phyloP scores from a whole-genome alignment of 2,329 filamentous ascomycete genomes.

The Aureobasidium melanogenum region DNA sequence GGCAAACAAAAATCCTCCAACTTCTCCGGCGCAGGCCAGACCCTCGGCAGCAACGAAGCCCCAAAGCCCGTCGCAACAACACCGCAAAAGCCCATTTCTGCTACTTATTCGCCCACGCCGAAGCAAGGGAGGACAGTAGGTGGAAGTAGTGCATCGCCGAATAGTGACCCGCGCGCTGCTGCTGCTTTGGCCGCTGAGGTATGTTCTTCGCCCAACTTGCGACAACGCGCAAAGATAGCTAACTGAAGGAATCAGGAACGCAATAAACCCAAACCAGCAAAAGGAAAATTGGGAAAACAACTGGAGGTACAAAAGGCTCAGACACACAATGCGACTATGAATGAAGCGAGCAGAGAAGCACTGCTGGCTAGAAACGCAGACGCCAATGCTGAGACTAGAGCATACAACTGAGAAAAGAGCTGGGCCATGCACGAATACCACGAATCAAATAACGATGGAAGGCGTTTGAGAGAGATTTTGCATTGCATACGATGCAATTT shows the following conservation, averaged over 20 bases:
- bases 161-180: conserved; percentile 56
- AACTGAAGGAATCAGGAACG: conserved; percentile 47
- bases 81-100: conserved; percentile 14
- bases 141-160: conserved; percentile 10
- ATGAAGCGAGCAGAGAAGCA: conserved; percentile 59
- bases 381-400: conserved; percentile 46
- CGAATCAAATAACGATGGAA: background rate
- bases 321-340: conserved; percentile 55
- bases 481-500: background rate
- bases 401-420: conserved; percentile 25
- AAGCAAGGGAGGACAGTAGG: conserved; percentile 42
- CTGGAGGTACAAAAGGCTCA: conserved; percentile 71
- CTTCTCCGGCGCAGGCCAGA: conserved; percentile 65
- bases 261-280: conserved; percentile 48
- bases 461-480: background rate
- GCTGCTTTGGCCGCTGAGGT: conserved; percentile 84
- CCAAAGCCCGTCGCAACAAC: conserved; percentile 35
- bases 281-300: conserved; percentile 62
- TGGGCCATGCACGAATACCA: background rate
- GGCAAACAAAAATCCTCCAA: conserved; percentile 59
- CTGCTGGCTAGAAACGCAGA: conserved; percentile 60
- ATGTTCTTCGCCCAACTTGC: conserved; percentile 33
- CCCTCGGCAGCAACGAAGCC: conserved; percentile 47
- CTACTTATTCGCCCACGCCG: conserved; percentile 12
- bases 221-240: conserved; percentile 13